phyloP scores from a whole-genome alignment of 2,329 filamentous ascomycete species.

The Neurospora crassa region DNA sequence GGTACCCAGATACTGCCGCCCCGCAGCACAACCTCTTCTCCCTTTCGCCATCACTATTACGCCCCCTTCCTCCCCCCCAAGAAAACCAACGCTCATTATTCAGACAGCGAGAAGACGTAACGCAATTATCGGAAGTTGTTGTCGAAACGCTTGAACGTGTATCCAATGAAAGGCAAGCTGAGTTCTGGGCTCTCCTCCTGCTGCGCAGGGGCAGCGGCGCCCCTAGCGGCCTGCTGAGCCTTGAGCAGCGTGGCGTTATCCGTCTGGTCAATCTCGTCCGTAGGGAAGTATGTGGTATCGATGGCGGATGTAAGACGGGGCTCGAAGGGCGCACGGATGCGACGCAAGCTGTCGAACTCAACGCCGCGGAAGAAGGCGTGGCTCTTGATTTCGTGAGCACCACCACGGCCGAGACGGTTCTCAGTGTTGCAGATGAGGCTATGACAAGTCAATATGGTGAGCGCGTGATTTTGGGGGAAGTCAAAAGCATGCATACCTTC shows the following conservation, averaged over 20 bases:
- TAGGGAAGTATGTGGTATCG: conserved; percentile 97
- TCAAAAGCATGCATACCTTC: conserved; percentile 53
- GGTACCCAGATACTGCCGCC: not conserved
- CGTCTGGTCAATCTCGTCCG: conserved; percentile 94
- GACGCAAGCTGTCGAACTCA: conserved; percentile 84
- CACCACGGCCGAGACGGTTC: conserved; percentile 78
- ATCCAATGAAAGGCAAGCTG: conserved; percentile 91
- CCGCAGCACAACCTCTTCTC: not conserved
- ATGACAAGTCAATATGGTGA: not conserved
- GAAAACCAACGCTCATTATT: conserved; percentile 1
- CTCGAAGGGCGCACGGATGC: conserved; percentile 92
- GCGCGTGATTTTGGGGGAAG: not conserved
- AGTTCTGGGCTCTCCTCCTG: conserved; percentile 82
- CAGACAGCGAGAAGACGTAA: not conserved
- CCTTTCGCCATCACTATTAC: not conserved
- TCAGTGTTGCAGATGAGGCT: conserved; percentile 92
- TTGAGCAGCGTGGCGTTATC: conserved; percentile 83
- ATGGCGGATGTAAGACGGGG: conserved; percentile 87
- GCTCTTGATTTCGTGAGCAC: conserved; percentile 83
- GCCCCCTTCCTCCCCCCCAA: not conserved
- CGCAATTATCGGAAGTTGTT: conserved; percentile 51
- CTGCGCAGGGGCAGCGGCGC: conserved; percentile 33
- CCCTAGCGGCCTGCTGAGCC: conserved; percentile 67
- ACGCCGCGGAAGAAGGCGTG: conserved; percentile 97
- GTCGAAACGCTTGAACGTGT: conserved; percentile 95